phyloP scores from a whole-genome alignment of 208 protist species.

The Trypanosoma vivax region DNA sequence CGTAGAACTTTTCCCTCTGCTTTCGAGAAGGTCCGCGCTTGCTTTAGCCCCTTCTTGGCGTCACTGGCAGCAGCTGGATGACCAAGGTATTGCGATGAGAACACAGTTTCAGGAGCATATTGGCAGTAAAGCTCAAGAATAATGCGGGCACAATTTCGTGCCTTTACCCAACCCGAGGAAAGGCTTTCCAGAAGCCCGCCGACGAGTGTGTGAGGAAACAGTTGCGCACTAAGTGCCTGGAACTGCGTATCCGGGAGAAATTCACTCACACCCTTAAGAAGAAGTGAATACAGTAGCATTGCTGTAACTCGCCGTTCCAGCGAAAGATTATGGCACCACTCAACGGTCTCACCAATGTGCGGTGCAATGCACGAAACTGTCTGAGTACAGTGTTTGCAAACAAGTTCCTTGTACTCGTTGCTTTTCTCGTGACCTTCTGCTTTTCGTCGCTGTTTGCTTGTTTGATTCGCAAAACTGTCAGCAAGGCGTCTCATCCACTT shows the following conservation, averaged over 20 bases:
- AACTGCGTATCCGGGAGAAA: conserved; percentile 11
- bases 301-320: conserved; percentile 63
- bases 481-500: conserved; percentile 65
- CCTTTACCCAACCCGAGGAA: conserved; percentile 69
- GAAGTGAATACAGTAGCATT: conserved; percentile 32
- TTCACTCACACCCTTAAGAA: conserved; percentile 23
- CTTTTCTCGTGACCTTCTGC: conserved; percentile 3
- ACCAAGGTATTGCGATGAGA: conserved; percentile 11
- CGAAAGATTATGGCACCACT: conserved; percentile 24
- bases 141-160: conserved; percentile 34
- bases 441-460: conserved; percentile 9
- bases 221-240: background rate
- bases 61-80: background rate
- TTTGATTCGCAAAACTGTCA: conserved; percentile 29
- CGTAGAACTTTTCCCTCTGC: conserved; percentile 63
- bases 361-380: conserved; percentile 31
- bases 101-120: conserved; percentile 25
- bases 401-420: conserved; percentile 18
- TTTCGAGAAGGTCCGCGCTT: conserved; percentile 48
- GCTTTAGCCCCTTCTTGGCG: conserved; percentile 24
- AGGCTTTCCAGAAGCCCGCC: conserved; percentile 42
- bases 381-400: conserved; percentile 31
- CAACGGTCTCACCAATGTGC: conserved; percentile 41
- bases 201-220: conserved; percentile 32
- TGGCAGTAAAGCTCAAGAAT: conserved; percentile 43